Base-by-base conservation (phyloP, 495 filamentous ascomycete species). In the Schizothecium vesticola region DNA sequence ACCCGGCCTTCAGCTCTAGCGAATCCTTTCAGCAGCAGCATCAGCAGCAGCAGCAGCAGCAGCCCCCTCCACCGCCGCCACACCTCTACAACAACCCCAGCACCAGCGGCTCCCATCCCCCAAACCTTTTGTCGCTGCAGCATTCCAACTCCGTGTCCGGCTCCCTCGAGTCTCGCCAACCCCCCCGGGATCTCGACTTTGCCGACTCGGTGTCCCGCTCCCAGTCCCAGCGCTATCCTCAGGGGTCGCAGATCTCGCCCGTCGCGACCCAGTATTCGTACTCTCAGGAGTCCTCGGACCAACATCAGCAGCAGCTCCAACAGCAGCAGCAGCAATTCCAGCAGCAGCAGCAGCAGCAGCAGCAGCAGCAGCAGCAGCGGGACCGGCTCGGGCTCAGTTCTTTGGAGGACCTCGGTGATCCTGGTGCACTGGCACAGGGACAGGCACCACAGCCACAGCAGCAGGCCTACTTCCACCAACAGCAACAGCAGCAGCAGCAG, bases 11-110 rank as follows among this genome's bases (percentile, higher is more conserved):
- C 73, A 79, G 79, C 77, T 80, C 81, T 61, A 81, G 76, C 75
- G 80, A 83, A 75, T 83, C 81, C 70, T 81, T 83, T 76, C 79
- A 81, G 72, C 72, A 77, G 65, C 72, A 77, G 65, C 69, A 76
- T 58, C 65, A 59, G 21, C 73, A 71, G 64, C 72, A 65, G 63
- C 70, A 65, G 31, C 68, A 67, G 57, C 63, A 65, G 62, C 69
- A 66, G 56, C 72, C 74, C 58, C 77, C 73, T 64, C 70, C 74
- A 36, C 76, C 74, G 56, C 70, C 74, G 63, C 67, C 68, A 57
- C 76, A 75, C 67, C 73, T 78, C 70, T 77, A 76, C 77, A 71
- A 26, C 69, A 75, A 21, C 64, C 16, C 76, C 59, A 55, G 70
- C 33, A 70, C 64, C 61, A 51, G 43, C 43, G 69, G 63, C 58